phyloP scores from a whole-genome alignment of 169 alveolate genomes.

The Plasmodium knowlesi region DNA sequence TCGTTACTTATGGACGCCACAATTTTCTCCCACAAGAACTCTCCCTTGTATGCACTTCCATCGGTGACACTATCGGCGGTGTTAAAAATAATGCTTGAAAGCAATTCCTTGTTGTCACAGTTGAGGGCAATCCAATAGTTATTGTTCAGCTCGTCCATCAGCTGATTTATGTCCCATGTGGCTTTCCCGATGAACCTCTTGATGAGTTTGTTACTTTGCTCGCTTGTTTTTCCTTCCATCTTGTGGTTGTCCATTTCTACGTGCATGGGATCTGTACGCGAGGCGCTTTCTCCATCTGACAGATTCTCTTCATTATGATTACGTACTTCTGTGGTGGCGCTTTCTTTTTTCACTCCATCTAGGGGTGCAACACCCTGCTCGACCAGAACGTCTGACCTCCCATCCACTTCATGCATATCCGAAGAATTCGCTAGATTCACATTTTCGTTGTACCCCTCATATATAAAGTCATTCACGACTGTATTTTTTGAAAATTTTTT shows the following conservation, averaged over 20 bases:
- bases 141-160: conserved; percentile 53
- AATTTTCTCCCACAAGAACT: conserved; percentile 63
- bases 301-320: neutral
- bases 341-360: neutral
- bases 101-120: conserved; percentile 46
- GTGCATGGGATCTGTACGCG: neutral
- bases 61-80: neutral
- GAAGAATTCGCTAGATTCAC: neutral
- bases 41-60: conserved; percentile 18
- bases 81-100: conserved; percentile 53
- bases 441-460: conserved; percentile 67
- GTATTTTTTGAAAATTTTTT: conserved; percentile 54
- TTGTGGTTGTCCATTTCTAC: neutral
- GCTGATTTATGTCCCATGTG: conserved; percentile 62
- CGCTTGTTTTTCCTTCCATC: neutral
- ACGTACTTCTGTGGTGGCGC: neutral
- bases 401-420: neutral
- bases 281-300: neutral
- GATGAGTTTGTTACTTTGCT: conserved; percentile 2
- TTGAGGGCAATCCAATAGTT: conserved; percentile 69
- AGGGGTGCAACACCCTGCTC: neutral
- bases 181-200: conserved; percentile 70
- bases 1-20: conserved; percentile 57
- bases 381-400: neutral
- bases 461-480: conserved; percentile 51